Conservation (phyloP, 768 basidiomycete species). For the Inosperma sp. region DNA sequence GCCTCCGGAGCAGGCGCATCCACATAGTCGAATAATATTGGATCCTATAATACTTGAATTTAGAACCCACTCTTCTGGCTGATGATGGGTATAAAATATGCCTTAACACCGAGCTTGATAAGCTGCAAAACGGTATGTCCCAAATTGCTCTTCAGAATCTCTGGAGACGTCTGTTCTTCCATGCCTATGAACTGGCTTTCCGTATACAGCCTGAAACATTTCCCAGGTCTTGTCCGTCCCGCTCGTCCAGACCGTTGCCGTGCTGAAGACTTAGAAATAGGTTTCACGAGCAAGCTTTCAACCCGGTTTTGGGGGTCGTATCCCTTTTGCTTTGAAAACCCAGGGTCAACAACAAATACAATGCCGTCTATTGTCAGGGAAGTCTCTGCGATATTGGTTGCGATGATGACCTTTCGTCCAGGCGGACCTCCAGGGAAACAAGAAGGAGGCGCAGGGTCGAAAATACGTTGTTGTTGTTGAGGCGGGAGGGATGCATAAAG, state of each 20-base stretch:
- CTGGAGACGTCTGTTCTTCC: constrained; percentile 96
- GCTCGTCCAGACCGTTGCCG: constrained; percentile 96
- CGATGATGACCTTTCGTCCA: constrained; percentile 90
- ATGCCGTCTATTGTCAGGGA: too few species aligned
- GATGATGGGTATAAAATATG: constrained; percentile 20
- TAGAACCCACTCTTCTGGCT: background rate
- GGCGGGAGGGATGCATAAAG: too few species aligned
- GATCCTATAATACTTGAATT: constrained; percentile 48
- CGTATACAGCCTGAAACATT: constrained; percentile 94
- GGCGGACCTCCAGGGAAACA: constrained; percentile 92
- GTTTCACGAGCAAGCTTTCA: constrained; percentile 82
- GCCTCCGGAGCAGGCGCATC: constrained; percentile 95
- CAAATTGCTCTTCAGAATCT: constrained; percentile 90
- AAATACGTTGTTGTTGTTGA: too few species aligned
- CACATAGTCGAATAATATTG: constrained; percentile 83
- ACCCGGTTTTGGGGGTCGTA: constrained; percentile 97
- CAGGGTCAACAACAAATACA: constrained; percentile 95
- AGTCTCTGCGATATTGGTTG: constrained; percentile 97
- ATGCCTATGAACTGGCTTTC: constrained; percentile 98
- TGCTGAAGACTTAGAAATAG: constrained; percentile 92
- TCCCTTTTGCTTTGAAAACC: constrained; percentile 96
- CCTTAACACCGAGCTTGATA: constrained; percentile 91
- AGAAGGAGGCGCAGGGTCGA: constrained; percentile 92
- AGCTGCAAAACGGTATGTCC: constrained; percentile 91
- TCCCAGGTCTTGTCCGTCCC: constrained; percentile 88